These are phyloP conservation scores for Lachancea fermentati DNA, from an alignment of 805 yeast genomes.

Conservation along the genomic window DNA sequence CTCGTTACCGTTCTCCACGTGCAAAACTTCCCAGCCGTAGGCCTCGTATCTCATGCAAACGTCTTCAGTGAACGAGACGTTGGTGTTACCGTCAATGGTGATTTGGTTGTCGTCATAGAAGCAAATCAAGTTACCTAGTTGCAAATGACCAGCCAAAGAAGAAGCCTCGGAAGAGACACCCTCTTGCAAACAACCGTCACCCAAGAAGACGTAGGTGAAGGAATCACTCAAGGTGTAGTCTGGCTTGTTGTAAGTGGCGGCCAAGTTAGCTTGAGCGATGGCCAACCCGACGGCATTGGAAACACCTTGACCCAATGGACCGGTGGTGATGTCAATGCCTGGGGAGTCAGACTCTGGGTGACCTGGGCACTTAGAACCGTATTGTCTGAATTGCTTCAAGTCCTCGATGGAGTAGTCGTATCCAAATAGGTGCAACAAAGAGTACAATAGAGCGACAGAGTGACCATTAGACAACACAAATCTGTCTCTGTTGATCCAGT, in stretches of 20 bases:
- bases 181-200: conserved; percentile 98
- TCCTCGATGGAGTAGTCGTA: conserved; percentile 73
- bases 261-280: conserved; percentile 85
- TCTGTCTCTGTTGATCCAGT: conserved; percentile 93
- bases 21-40: conserved; percentile 87
- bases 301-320: conserved; percentile 98
- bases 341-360: conserved; percentile 93
- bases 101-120: conserved; percentile 96
- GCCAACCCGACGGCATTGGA: conserved; percentile 95
- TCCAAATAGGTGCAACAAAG: conserved; percentile 80
- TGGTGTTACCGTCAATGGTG: conserved; percentile 92
- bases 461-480: conserved; percentile 95
- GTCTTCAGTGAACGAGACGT: conserved; percentile 89
- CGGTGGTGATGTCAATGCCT: conserved; percentile 96
- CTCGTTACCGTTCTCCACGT: conserved; percentile 74
- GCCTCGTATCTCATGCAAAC: conserved; percentile 79
- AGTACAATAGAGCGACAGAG: conserved; percentile 85
- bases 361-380: conserved; percentile 90
- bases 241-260: conserved; percentile 92
- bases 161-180: conserved; percentile 94
- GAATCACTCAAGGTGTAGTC: conserved; percentile 65
- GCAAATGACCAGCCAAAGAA: conserved; percentile 93
- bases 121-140: conserved; percentile 88
- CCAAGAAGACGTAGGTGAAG: conserved; percentile 74
- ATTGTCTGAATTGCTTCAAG: conserved; percentile 83